Evolutionary conservation across 306 rosid genomes (phyloP).

Genomic region (Amphicarpaea edgeworthii): DNA sequence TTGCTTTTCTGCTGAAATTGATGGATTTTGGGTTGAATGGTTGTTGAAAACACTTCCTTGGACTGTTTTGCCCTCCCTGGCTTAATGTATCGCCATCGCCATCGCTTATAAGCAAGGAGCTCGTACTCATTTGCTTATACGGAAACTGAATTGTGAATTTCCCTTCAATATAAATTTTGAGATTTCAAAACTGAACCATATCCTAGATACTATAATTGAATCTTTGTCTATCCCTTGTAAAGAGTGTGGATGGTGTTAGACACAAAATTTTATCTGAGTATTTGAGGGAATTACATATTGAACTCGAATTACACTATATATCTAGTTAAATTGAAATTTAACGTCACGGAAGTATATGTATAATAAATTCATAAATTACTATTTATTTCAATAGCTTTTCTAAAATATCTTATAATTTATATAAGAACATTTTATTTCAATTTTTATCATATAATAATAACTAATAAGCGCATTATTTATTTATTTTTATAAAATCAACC

Average conservation of each 20-base stretch:
- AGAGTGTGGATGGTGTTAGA: not conserved
- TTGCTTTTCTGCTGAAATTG: not conserved
- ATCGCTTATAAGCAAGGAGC: constrained; percentile 33
- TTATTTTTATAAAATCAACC: too few relatives aligned
- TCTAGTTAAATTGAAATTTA: too few relatives aligned
- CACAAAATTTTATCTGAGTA: not conserved
- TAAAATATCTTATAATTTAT: too few relatives aligned
- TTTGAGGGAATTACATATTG: not conserved
- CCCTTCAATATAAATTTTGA: not conserved
- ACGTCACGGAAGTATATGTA: too few relatives aligned
- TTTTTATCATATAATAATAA: too few relatives aligned
- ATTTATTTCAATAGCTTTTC: too few relatives aligned
- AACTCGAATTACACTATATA: too few relatives aligned
- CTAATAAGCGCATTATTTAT: too few relatives aligned
- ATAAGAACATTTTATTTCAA: too few relatives aligned
- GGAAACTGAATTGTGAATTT: not conserved
- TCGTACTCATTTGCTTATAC: constrained; percentile 11
- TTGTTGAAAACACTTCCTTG: not conserved
- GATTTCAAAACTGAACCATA: not conserved
- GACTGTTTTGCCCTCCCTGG: constrained; percentile 3
- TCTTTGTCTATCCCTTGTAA: not conserved
- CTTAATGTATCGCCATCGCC: not conserved
- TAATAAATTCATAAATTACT: too few relatives aligned
- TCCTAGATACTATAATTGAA: not conserved
- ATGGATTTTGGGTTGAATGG: not conserved